Evolutionary conservation across 805 yeast genomes (phyloP).

Genomic region (Nakazawaea ishiwadae): DNA sequence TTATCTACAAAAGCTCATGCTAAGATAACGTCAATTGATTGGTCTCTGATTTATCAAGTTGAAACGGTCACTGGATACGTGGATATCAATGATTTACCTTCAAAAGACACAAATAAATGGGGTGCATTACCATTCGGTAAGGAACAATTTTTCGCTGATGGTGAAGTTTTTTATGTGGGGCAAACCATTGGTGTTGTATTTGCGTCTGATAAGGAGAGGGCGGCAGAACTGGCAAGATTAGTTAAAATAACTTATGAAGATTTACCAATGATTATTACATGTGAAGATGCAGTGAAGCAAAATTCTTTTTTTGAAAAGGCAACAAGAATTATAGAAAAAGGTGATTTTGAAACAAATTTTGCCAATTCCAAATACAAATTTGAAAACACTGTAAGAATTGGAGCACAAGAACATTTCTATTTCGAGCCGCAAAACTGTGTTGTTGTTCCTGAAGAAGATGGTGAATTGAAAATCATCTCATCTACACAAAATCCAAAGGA

Average conservation of each 20-base stretch:
- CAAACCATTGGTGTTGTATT: conserved; percentile 39
- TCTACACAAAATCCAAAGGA: conserved; percentile 42
- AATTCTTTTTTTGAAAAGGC: conserved; percentile 32
- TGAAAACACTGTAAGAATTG: conserved; percentile 34
- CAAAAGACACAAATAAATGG: conserved; percentile 33
- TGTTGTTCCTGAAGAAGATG: conserved; percentile 40
- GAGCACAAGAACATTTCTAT: conserved; percentile 47
- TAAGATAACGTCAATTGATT: conserved; percentile 34
- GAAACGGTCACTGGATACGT: conserved; percentile 37
- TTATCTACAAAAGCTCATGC: conserved; percentile 39
- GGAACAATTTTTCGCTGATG: conserved; percentile 40
- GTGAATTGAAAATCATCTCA: conserved; percentile 38
- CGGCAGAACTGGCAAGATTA: conserved; percentile 35
- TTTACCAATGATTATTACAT: conserved; percentile 31
- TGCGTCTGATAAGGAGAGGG: conserved; percentile 34
- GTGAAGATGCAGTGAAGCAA: conserved; percentile 39
- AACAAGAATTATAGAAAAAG: conserved; percentile 28
- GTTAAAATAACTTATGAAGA: conserved; percentile 41
- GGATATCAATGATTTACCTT: conserved; percentile 34
- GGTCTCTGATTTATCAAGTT: conserved; percentile 30
- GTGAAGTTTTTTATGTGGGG: conserved; percentile 34
- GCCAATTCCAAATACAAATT: conserved; percentile 25
- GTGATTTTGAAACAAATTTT: conserved; percentile 36
- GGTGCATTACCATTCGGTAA: conserved; percentile 37
- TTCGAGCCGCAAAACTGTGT: conserved; percentile 41